Evolutionary conservation across 352 stramenopile genomes (phyloP).

Genomic region (Phytophthora litchii): DNA sequence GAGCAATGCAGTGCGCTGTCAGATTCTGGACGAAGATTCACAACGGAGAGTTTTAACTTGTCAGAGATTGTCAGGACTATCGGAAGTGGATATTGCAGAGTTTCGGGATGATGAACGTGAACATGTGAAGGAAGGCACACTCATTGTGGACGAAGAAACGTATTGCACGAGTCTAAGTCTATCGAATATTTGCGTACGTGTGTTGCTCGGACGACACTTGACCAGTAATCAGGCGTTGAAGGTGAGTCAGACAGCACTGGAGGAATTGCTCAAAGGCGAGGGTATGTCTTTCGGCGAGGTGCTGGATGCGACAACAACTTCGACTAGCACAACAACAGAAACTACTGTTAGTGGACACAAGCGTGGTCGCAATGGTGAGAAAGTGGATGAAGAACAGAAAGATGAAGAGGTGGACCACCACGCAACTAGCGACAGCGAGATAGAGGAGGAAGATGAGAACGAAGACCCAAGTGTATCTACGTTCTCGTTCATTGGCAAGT

Average conservation of each 20-base stretch:
- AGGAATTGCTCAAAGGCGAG: constrained; percentile 77
- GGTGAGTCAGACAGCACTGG: constrained; percentile 84
- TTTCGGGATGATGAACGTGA: constrained; percentile 87
- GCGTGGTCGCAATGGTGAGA: constrained; percentile 28
- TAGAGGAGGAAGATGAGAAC: constrained; percentile 35
- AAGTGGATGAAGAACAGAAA: constrained; percentile 21
- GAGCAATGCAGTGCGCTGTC: constrained; percentile 82
- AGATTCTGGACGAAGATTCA: constrained; percentile 86
- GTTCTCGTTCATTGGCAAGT: constrained; percentile 80
- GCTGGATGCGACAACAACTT: constrained; percentile 43
- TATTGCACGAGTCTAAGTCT: constrained; percentile 78
- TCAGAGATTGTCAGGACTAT: constrained; percentile 78
- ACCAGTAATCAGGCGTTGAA: constrained; percentile 86
- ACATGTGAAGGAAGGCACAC: constrained; percentile 88
- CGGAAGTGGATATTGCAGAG: constrained; percentile 87
- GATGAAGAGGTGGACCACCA: constrained; percentile 24
- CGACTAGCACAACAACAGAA: constrained; percentile 1
- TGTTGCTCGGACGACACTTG: constrained; percentile 74
- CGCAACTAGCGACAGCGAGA: constrained; percentile 40
- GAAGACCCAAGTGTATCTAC: constrained; percentile 43
- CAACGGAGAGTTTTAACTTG: constrained; percentile 77
- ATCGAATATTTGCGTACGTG: constrained; percentile 83
- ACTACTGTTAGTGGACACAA: constrained; percentile 22
- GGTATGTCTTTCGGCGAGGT: constrained; percentile 69
- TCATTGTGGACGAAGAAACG: constrained; percentile 85